Conservation (phyloP, 257 asterid genomes). For the Solanum habrochaites region DNA sequence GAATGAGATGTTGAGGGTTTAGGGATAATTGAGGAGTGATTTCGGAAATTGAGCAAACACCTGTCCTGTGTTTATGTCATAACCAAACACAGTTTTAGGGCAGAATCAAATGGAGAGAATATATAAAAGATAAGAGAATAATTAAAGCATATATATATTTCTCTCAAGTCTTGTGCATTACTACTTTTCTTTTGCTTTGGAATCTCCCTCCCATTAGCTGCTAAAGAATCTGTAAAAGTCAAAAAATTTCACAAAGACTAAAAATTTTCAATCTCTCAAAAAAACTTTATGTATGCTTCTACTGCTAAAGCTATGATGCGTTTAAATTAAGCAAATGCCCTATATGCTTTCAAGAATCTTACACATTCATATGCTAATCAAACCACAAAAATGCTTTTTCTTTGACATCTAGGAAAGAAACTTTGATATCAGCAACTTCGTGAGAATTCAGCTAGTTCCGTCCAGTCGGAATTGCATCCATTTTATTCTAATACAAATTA, state of each 20-base stretch:
- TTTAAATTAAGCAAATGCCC: slow-evolving; percentile 2
- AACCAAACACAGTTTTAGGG: neutral
- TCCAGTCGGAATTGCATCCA: neutral
- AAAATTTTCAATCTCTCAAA: neutral
- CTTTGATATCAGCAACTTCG: neutral
- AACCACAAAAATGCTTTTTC: neutral
- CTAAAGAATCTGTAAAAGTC: too few species aligned
- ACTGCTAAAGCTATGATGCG: neutral
- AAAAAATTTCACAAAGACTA: slow-evolving; percentile 1
- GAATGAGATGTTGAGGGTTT: neutral
- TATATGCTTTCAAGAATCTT: slow-evolving; percentile 1
- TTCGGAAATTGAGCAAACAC: neutral
- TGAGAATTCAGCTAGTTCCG: neutral
- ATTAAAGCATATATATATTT: too few species aligned
- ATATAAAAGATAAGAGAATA: slow-evolving; percentile 15
- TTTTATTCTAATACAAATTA: neutral
- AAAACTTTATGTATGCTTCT: neutral
- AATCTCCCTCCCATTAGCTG: too few species aligned
- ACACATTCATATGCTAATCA: neutral
- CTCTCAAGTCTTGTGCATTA: too few species aligned
- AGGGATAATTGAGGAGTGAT: neutral
- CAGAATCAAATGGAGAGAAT: neutral
- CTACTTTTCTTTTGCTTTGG: too few species aligned
- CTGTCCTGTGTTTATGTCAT: neutral
- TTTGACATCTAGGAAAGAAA: neutral